phyloP scores from a whole-genome alignment of 768 basidiomycete genomes.

The Clavulina sp. region DNA sequence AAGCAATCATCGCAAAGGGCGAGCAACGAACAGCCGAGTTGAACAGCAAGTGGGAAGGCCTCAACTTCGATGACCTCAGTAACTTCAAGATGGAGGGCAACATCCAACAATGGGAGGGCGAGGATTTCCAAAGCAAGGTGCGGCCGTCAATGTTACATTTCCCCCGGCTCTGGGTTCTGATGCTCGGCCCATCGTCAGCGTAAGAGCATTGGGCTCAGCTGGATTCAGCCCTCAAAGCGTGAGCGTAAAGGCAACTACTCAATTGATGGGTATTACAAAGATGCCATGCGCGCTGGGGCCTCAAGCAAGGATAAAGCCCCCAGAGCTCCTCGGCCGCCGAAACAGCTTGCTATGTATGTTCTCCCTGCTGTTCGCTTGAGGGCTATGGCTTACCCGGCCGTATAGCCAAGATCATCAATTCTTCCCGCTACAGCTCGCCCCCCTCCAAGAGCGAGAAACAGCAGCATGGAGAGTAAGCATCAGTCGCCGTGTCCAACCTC shows the following conservation, averaged over 20 bases:
- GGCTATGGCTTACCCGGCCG: neutral
- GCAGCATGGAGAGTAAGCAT: slow-evolving; percentile 52
- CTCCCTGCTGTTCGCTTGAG: slow-evolving; percentile 2
- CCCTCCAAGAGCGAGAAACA: slow-evolving; percentile 74
- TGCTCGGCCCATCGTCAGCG: slow-evolving; percentile 23
- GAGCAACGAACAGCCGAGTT: slow-evolving; percentile 81
- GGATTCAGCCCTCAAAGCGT: slow-evolving; percentile 78
- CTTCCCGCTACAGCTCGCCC: slow-evolving; percentile 64
- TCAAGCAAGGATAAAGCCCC: slow-evolving; percentile 6
- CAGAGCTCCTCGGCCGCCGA: slow-evolving; percentile 53
- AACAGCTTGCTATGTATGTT: slow-evolving; percentile 64
- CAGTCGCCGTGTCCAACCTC: neutral
- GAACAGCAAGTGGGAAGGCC: slow-evolving; percentile 78
- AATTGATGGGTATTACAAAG: slow-evolving; percentile 90
- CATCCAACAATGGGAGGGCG: slow-evolving; percentile 87
- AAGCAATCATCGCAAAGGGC: slow-evolving; percentile 78
- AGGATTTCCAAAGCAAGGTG: slow-evolving; percentile 71
- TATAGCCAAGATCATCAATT: slow-evolving; percentile 90
- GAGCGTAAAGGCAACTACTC: slow-evolving; percentile 91
- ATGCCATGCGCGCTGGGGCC: slow-evolving; percentile 55
- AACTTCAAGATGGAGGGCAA: slow-evolving; percentile 93
- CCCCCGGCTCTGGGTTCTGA: neutral
- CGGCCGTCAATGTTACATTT: slow-evolving; percentile 12
- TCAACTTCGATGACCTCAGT: slow-evolving; percentile 87
- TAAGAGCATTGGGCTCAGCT: slow-evolving; percentile 54